A percentile compares a stretch with the other conserved stretches of the same genome.
Evolutionary conservation across 108 stramenopile species (phyloP).

Genomic region (Fragilariopsis cylindrus): DNA sequence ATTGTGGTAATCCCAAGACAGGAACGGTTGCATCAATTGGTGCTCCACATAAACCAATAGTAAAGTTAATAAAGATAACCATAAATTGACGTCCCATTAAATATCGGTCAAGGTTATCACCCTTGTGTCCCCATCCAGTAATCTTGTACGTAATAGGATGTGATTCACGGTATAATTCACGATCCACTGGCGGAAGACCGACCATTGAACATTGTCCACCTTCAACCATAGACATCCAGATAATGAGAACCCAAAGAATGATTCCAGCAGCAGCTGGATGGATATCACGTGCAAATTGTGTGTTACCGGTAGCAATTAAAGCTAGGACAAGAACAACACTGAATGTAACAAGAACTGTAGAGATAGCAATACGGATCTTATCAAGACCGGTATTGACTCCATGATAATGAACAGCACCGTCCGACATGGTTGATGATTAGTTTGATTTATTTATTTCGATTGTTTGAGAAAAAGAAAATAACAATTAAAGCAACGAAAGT

Average conservation of each 20-base stretch:
- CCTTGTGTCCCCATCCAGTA: slow-evolving; percentile 61
- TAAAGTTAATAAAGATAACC: slow-evolving; percentile 77
- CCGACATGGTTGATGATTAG: too few relatives aligned
- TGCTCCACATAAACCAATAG: slow-evolving; percentile 65
- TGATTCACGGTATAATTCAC: slow-evolving; percentile 67
- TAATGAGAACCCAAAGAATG: slow-evolving; percentile 45
- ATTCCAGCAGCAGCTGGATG: slow-evolving; percentile 53
- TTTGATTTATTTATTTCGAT: too few relatives aligned
- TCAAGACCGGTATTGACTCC: slow-evolving; percentile 24
- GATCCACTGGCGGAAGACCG: slow-evolving; percentile 68
- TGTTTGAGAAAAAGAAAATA: too few relatives aligned
- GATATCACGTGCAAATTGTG: slow-evolving; percentile 48
- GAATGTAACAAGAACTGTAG: slow-evolving; percentile 53
- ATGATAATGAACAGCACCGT: neutral
- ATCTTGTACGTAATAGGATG: slow-evolving; percentile 68
- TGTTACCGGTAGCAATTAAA: slow-evolving; percentile 58
- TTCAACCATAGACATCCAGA: slow-evolving; percentile 80
- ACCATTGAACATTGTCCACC: slow-evolving; percentile 75
- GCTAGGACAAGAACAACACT: slow-evolving; percentile 58
- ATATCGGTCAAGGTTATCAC: slow-evolving; percentile 87
- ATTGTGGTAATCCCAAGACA: slow-evolving; percentile 56
- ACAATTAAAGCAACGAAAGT: too few relatives aligned
- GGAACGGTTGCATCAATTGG: slow-evolving; percentile 60
- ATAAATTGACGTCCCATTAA: slow-evolving; percentile 89
- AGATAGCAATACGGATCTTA: slow-evolving; percentile 28